Conservation (phyloP, 768 basidiomycete genomes). For the Mycena rebaudengoi region DNA sequence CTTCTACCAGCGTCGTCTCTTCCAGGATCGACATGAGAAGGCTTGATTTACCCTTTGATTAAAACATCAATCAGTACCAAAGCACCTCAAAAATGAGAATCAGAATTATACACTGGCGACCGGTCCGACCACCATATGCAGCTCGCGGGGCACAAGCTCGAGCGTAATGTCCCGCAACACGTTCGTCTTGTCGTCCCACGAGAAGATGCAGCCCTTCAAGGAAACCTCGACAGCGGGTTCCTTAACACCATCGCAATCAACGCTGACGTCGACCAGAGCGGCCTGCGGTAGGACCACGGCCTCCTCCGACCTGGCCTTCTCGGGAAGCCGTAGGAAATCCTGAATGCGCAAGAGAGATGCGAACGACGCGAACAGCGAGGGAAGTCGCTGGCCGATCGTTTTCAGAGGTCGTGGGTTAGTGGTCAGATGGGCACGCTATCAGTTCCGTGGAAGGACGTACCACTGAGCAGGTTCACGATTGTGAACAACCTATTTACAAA, state of each 20-base stretch:
- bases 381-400: constrained; percentile 5
- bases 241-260: not conserved
- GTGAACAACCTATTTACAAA: not conserved
- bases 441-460: not conserved
- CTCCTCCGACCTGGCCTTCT: no score
- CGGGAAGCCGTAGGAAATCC: constrained; percentile 16
- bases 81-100: not conserved
- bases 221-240: not conserved
- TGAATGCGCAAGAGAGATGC: constrained; percentile 18
- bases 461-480: constrained; percentile 2
- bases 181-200: constrained; percentile 13
- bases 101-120: constrained; percentile 19
- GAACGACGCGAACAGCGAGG: not conserved
- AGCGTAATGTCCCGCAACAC: constrained; percentile 11
- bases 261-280: not conserved
- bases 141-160: constrained; percentile 7
- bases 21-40: constrained; percentile 21
- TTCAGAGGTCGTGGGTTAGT: constrained; percentile 2
- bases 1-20: constrained; percentile 5
- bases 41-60: constrained; percentile 20
- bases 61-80: not conserved
- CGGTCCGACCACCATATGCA: constrained; percentile 20
- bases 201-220: constrained; percentile 7
- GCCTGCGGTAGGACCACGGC: not conserved
- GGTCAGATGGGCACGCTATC: not conserved